Base-by-base conservation (phyloP, 1,284 basidiomycete species). In the Marasmius sp. region DNA sequence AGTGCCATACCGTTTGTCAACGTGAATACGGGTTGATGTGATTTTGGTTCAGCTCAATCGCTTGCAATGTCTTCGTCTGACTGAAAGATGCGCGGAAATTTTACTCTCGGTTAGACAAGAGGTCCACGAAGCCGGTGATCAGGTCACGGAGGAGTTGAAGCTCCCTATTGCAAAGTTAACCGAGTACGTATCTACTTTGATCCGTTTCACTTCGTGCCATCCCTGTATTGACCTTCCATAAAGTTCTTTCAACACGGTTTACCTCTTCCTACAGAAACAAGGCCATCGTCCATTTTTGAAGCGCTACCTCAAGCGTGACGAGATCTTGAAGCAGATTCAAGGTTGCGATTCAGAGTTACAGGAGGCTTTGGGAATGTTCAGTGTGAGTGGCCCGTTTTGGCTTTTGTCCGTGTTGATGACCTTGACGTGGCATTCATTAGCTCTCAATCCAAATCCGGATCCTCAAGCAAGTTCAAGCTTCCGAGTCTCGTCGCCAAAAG, bases 221-320 rank as follows among this genome's bases (percentile, higher is more conserved):
- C 43, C 54, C 59, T 14, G 58, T 16, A 5, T 52, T 67, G 36
- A 45, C 36, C 34, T 54, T 38, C 14, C n/a, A n/a, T 57, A 37
- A 36, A 84, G 78, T 18, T 71, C 79, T 0, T 85, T 83, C 66
- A 66, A 69, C 8, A 47, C 78, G 52, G 83, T 91, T 1, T 76
- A 79, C 53, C 66, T 72, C 7, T 80, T 91, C 66, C 78, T 91
- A 18, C 69, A 81, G 61, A 86, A 84, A 64, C 86, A 90, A 64
- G 78, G 81, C 10, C 81, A 83, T 57, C 77, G 89, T 1, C 88
- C 91, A 0, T 93, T 93, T 76, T 72, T 94, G 64, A 92, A 92
- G 74, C 81, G 90, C 1, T 93, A 92, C 71, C 79, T 93, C 55
- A 88, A 87, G 70, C 82, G 90, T 41, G 87, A 91, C 43, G 89